Evolutionary conservation across 805 yeast genomes (phyloP).

Genomic region (Candida oleophila): DNA sequence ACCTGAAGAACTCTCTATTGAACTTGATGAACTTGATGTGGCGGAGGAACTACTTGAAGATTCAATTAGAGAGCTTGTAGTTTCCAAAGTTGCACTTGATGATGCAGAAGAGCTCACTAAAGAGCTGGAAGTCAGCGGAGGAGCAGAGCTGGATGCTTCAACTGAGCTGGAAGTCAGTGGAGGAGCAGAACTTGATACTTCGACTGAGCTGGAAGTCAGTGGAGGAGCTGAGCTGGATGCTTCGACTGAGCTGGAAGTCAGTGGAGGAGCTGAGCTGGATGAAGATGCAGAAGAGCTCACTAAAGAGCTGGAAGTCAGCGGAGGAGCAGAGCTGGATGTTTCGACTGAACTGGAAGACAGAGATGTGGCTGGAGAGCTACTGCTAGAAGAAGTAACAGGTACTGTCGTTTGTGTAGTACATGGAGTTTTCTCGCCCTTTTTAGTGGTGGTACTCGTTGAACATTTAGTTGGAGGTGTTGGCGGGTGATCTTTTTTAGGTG

Average conservation of each 20-base stretch:
- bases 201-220: neutral
- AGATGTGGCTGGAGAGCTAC: constrained; percentile 2
- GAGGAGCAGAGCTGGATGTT: neutral
- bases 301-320: no score
- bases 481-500: no score
- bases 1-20: constrained; percentile 5
- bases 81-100: constrained; percentile 3
- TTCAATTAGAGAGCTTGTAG: no score
- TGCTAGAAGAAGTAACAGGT: no score
- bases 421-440: no score
- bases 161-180: constrained; percentile 1
- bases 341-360: neutral
- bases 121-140: neutral
- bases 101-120: neutral
- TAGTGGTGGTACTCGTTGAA: no score
- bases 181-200: neutral
- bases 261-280: neutral
- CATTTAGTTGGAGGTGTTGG: no score
- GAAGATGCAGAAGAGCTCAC: neutral
- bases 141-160: neutral
- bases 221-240: neutral
- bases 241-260: neutral
- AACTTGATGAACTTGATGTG: constrained; percentile 1
- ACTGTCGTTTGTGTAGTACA: no score
- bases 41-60: constrained; percentile 2